These are phyloP conservation scores for Euphorbia peplus DNA, from an alignment of 345 rosid species.

Conservation along the genomic window DNA sequence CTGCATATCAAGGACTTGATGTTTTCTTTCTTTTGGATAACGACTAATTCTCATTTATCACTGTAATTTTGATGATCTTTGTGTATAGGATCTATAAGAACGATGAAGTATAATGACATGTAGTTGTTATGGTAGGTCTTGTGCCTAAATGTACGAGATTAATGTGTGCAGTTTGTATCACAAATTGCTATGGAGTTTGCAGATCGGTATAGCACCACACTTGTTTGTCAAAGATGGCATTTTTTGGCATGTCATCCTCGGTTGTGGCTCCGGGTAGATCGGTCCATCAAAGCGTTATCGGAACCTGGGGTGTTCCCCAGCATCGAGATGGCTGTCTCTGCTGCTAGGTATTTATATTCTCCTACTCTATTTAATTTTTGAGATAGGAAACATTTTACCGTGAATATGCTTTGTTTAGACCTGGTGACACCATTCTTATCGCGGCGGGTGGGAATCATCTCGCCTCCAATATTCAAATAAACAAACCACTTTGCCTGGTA, in stretches of 20 bases:
- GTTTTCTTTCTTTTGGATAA: background rate
- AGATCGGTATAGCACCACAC: slow-evolving; percentile 99
- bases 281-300: slow-evolving; percentile 48
- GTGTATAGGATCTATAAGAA: background rate
- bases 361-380: background rate
- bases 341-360: slow-evolving; percentile 68
- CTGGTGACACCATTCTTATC: slow-evolving; percentile 92
- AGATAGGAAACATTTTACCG: slow-evolving; percentile 17
- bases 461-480: slow-evolving; percentile 79
- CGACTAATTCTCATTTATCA: background rate
- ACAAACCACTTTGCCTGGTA: slow-evolving; percentile 95
- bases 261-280: slow-evolving; percentile 89
- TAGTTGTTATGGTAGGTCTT: background rate
- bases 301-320: slow-evolving; percentile 71
- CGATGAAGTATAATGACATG: background rate
- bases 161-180: slow-evolving; percentile 36
- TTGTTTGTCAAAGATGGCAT: slow-evolving; percentile 99
- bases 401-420: slow-evolving; percentile 47
- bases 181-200: slow-evolving; percentile 66
- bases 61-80: background rate
- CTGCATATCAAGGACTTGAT: background rate
- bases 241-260: slow-evolving; percentile 95
- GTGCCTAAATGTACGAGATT: slow-evolving; percentile 6
- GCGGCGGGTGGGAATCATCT: slow-evolving; percentile 75
- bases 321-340: slow-evolving; percentile 78